phyloP scores from a whole-genome alignment of 306 rosid species.

The Vachellia pachyceras region DNA sequence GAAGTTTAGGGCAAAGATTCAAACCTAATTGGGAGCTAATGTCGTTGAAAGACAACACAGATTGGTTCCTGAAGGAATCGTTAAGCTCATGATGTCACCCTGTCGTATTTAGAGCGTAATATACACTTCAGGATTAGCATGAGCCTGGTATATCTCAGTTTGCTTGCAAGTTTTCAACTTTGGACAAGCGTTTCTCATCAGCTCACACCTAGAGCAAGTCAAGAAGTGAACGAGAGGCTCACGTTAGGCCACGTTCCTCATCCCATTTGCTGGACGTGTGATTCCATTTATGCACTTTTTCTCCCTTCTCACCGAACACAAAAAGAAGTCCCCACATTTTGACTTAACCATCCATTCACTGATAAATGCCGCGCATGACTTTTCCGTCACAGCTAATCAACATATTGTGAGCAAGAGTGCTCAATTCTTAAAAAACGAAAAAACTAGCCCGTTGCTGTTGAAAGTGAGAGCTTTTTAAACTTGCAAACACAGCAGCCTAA shows the following conservation, averaged over 20 bases:
- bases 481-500: no score
- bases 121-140: neutral
- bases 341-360: neutral
- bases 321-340: constrained; percentile 8
- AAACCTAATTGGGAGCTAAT: constrained; percentile 4
- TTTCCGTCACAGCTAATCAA: no score
- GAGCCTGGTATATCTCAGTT: neutral
- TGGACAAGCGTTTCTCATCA: neutral
- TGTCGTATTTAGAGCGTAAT: constrained; percentile 9
- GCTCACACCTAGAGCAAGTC: neutral
- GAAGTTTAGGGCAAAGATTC: neutral
- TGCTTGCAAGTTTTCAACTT: constrained; percentile 5
- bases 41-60: neutral
- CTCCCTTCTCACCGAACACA: constrained; percentile 9
- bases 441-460: no score
- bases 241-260: neutral
- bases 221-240: neutral
- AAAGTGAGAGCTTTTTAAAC: no score
- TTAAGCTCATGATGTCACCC: constrained; percentile 13
- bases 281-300: neutral
- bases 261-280: neutral
- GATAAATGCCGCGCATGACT: neutral
- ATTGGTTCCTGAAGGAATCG: neutral
- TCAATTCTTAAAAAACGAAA: no score
- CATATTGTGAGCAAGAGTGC: no score